Evolutionary conservation across 345 rosid species (phyloP), one percentile per base, ranked within the genome.

Genomic region (Carallia pectinifolia): DNA sequence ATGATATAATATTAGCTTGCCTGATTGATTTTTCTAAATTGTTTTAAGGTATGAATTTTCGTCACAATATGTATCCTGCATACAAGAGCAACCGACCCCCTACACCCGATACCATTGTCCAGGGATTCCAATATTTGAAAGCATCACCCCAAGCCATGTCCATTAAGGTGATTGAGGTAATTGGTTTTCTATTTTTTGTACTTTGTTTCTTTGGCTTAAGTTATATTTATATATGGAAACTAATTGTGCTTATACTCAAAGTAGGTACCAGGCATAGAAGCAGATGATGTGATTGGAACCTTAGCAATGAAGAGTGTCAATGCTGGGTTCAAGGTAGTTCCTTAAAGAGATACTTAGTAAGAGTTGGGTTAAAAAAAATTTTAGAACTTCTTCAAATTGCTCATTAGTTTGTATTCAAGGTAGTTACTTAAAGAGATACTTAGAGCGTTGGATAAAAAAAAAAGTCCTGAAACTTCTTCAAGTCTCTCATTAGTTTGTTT

Each of bases 261-360:
- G 68, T 82, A 93, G 97, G 93, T 92, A 70, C 93, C 97, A 56
- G 97, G 98, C 62, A 97, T 94, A 73, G 98, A 94, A 87, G 98
- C 98, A 62, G 97, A 91, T 76, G 98, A 94, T 72, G 98, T 94
- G 68, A 90, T 94, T 72, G 98, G 98, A 70, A 91, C 98, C 30
- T 75, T 94, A 85, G 97, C 97, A 66, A 62, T 73, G 53, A 91
- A 89, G 81, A 91, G 96, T 85, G 86, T 91, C 66, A 88, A 80
- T 74, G 87, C 80, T 38, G 97, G 99, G 53, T 90, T 79, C 77
- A 91, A 86, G 93, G 96, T 94, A 79, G 71, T 33, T 39, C 53
- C 48, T 66, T 31, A 50, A 62, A 71, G 68, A 55, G 59, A n/a
- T 66, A 48, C 19, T 48, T 18, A 19, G 68, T 18, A 44, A 68